These are phyloP conservation scores for Scortechinia acanthostroma DNA, from an alignment of 2,329 filamentous ascomycete species.

Conservation along the genomic window DNA sequence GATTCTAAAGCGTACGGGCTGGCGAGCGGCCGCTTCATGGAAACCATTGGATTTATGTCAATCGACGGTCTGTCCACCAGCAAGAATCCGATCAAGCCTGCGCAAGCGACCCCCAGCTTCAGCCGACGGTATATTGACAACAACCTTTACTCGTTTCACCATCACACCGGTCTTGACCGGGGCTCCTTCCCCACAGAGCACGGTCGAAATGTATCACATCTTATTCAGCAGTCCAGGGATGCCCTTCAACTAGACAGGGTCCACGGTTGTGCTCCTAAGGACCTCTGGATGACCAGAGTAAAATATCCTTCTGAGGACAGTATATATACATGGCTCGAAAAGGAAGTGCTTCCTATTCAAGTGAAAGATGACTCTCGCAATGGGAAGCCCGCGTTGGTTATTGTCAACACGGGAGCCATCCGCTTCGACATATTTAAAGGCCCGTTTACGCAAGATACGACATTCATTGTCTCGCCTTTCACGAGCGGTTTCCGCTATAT, in stretches of 20 bases:
- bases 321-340: slow-evolving; percentile 75
- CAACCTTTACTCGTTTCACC: slow-evolving; percentile 76
- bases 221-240: slow-evolving; percentile 65
- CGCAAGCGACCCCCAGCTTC: slow-evolving; percentile 45
- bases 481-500: slow-evolving; percentile 71
- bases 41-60: slow-evolving; percentile 91
- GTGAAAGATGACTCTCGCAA: slow-evolving; percentile 48
- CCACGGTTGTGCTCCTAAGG: slow-evolving; percentile 76
- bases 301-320: slow-evolving; percentile 68
- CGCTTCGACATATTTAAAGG: slow-evolving; percentile 95
- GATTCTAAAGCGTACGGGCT: slow-evolving; percentile 73
- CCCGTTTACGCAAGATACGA: slow-evolving; percentile 78
- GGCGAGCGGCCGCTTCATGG: slow-evolving; percentile 85
- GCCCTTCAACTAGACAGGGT: slow-evolving; percentile 65
- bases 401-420: slow-evolving; percentile 84
- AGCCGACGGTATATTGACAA: slow-evolving; percentile 84
- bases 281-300: slow-evolving; percentile 75
- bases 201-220: slow-evolving; percentile 63
- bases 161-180: slow-evolving; percentile 70
- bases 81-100: slow-evolving; percentile 17
- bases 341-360: slow-evolving; percentile 65
- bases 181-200: slow-evolving; percentile 70
- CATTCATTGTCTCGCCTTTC: slow-evolving; percentile 83
- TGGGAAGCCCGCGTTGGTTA: slow-evolving; percentile 59
- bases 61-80: slow-evolving; percentile 54